Conservation (phyloP, 495 filamentous ascomycete genomes). For the Podospora didyma region DNA sequence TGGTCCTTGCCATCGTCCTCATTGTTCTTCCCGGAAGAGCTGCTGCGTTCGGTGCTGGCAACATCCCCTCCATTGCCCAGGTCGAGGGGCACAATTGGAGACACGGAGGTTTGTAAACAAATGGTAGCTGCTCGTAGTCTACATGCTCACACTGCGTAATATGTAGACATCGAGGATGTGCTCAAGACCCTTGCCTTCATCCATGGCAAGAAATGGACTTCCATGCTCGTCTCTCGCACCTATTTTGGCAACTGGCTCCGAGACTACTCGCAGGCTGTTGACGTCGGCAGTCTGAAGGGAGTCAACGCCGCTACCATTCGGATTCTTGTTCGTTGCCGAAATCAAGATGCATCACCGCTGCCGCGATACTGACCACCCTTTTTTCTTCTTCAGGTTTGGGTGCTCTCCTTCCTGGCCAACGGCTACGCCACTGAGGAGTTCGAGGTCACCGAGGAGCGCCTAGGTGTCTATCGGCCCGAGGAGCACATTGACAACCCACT, state of each 20-base stretch:
- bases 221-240: slow-evolving; percentile 79
- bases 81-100: slow-evolving; percentile 96
- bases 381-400: slow-evolving; percentile 68
- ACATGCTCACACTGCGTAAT: background rate
- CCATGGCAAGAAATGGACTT: slow-evolving; percentile 90
- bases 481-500: slow-evolving; percentile 93
- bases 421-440: slow-evolving; percentile 97
- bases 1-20: slow-evolving; percentile 48
- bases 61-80: slow-evolving; percentile 89
- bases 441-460: slow-evolving; percentile 86
- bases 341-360: background rate
- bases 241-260: slow-evolving; percentile 87
- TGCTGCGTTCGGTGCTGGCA: slow-evolving; percentile 88
- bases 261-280: slow-evolving; percentile 84
- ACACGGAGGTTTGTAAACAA: slow-evolving; percentile 60
- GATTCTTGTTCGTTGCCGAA: slow-evolving; percentile 54
- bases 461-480: slow-evolving; percentile 91
- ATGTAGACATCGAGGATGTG: slow-evolving; percentile 76
- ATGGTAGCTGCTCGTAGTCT: background rate
- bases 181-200: slow-evolving; percentile 86
- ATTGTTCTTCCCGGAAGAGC: slow-evolving; percentile 60
- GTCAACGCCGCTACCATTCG: slow-evolving; percentile 89
- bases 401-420: slow-evolving; percentile 86
- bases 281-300: slow-evolving; percentile 84
- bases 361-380: background rate